These are phyloP conservation scores for Nakazawaea anatomiae DNA, from an alignment of 805 yeast genomes.

Conservation along the genomic window DNA sequence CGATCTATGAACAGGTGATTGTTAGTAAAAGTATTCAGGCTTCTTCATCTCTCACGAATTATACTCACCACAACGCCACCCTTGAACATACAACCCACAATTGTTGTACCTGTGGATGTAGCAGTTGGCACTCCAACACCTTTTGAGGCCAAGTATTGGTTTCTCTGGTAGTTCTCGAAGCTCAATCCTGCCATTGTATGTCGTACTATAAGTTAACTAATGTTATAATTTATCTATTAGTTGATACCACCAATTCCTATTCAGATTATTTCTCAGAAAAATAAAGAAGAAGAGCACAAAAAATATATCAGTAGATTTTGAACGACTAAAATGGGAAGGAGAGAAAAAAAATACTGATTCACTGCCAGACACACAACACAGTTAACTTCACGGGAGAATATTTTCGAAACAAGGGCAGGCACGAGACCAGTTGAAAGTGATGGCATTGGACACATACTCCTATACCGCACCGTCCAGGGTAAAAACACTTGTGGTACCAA, in stretches of 20 bases:
- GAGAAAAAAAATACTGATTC: no score
- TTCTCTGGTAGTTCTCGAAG: conserved; percentile 92
- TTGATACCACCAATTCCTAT: no score
- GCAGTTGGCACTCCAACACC: conserved; percentile 81
- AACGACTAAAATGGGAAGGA: background rate
- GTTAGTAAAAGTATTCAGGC: background rate
- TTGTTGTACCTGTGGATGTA: conserved; percentile 98
- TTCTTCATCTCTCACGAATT: background rate
- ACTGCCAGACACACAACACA: background rate
- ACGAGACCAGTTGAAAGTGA: background rate
- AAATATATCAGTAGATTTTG: background rate
- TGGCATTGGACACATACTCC: conserved; percentile 32
- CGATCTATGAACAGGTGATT: conserved; percentile 38
- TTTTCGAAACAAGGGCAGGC: background rate
- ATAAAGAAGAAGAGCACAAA: background rate
- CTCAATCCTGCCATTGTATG: conserved; percentile 76
- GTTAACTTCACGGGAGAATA: no score
- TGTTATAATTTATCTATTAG: no score
- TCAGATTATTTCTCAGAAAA: background rate
- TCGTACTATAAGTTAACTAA: background rate
- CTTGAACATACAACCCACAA: conserved; percentile 89
- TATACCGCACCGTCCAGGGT: conserved; percentile 64
- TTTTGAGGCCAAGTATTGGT: conserved; percentile 60
- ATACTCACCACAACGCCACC: conserved; percentile 73
- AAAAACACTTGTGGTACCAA: conserved; percentile 62